Base-by-base conservation (phyloP, 805 yeast genomes). In the Schizosaccharomyces lindneri region DNA sequence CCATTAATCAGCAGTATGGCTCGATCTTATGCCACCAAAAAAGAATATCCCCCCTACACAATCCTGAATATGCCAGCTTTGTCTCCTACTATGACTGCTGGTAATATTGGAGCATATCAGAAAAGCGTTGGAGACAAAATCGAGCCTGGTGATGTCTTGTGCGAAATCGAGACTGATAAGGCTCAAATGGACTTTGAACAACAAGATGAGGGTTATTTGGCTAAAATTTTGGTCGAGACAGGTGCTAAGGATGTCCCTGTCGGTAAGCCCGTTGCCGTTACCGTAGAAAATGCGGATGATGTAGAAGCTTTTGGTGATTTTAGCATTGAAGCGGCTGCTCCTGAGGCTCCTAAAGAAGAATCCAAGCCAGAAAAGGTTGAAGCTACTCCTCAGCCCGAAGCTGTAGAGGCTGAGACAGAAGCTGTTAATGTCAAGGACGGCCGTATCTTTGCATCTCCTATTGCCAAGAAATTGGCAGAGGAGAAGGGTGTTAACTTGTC, bases 11-110 rank as follows among this genome's bases (percentile, higher is more conserved):
- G 27, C 19, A 48, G 24, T 7, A n/a, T 19, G 15, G 55, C 29
- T 9, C 55, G 55, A n/a, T n/a, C 55, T 19, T 48, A 48, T 24
- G 55, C 55, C 19, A 48, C 55, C 5, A 48, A 48, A 48, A 48
- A 17, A 55, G 60, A 31, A 13, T 86, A 80, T 74, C 95, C 95
- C 43, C 73, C 81, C 24, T 97, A 93, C 74, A 81, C 85, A 64
- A 82, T 93, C 70, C 87, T 93, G 68, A 84, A 83, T 72, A 93
- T 93, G 98, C 99, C 98, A 60, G 98, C 99, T 9, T 77, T 93
- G 69, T 90, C 97, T n/a, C 98, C 99, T 66, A 93, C 99, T 62
- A 93, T 93, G 99, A 85, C 96, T 64, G 90, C 86, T 71, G 98
- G 98, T 71, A 84, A 81, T 73, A 76, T 93, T 66, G 90, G 90